Evolutionary conservation across 73 alveolate genomes (phyloP), one percentile per base, ranked within the genome.

Genomic region (Durusdinium trenchii): DNA sequence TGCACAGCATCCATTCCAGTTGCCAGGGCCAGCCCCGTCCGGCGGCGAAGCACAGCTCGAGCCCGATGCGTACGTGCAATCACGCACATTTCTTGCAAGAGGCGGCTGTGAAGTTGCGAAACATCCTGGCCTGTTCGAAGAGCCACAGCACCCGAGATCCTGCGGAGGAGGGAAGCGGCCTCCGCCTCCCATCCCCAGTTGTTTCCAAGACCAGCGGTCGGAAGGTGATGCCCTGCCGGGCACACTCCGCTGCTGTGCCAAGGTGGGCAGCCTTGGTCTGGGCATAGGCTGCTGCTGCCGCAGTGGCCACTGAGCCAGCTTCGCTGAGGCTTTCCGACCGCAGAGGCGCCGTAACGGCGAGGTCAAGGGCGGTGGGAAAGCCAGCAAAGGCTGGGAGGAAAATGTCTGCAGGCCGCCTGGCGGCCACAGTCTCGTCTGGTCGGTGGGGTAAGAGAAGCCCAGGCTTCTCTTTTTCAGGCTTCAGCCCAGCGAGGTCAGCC

Each of bases 161-260:
- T n/a, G n/a, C n/a, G n/a, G n/a, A n/a, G n/a, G n/a, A n/a, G n/a
- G n/a, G n/a, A n/a, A n/a, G n/a, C n/a, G 6, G 86, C 86, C 38
- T 35, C 35, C 14, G 38, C 40, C 50, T 75, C 85, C 85, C 85
- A 75, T 40, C n/a, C 23, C 85, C 85, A 7, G 86, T 75, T 18
- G 86, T 75, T 14, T 75, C 79, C 10, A 73, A 46, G 5, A 73
- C 84, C 84, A 73, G 0, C 32, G 84, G 84, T 6, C 47, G 51
- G 50, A 73, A 73, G 10, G 12, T 32, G 84, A 73, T 30, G 50
- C 84, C 84, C 50, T 73, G 84, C 30, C 51, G 51, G 6, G 52
- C 52, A 32, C 84, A 73, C 0, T 46, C 84, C 50, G 84, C 84
- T n/a, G 84, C 84, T 9, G 84, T 73, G 52, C 79, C 79, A n/a